A percentile compares a stretch with the other conserved stretches of the same genome.
These are phyloP conservation scores for Xylaria sp. DNA, from an alignment of 2,329 filamentous ascomycete genomes.

Conservation along the genomic window DNA sequence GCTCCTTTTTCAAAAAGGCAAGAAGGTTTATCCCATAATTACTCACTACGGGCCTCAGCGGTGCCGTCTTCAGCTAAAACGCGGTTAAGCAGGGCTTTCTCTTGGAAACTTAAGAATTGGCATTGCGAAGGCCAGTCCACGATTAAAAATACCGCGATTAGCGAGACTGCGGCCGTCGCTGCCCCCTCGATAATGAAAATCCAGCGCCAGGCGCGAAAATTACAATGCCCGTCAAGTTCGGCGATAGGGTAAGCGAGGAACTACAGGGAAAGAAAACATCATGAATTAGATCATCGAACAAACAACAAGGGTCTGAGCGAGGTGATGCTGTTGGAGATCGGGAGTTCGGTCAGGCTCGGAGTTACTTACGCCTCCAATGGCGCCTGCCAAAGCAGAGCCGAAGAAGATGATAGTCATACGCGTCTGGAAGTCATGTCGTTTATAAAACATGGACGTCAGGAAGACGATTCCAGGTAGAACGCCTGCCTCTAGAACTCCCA, in stretches of 20 bases:
- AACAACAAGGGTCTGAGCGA: background rate
- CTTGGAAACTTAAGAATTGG: slow-evolving; percentile 56
- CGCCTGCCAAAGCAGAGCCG: slow-evolving; percentile 56
- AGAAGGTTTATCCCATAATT: too few relatives aligned
- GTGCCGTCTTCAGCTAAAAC: slow-evolving; percentile 49
- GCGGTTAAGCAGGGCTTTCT: slow-evolving; percentile 51
- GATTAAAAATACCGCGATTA: slow-evolving; percentile 55
- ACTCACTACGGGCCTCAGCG: slow-evolving; percentile 38
- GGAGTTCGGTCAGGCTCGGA: background rate
- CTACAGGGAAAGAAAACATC: slow-evolving; percentile 31
- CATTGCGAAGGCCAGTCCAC: slow-evolving; percentile 62
- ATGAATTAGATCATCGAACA: background rate
- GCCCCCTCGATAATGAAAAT: slow-evolving; percentile 56
- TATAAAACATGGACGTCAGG: slow-evolving; percentile 61
- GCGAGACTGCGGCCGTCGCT: slow-evolving; percentile 49
- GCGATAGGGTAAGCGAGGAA: slow-evolving; percentile 61
- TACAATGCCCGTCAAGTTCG: slow-evolving; percentile 55
- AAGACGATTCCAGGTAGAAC: slow-evolving; percentile 59
- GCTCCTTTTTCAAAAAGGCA: too few relatives aligned
- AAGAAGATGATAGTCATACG: slow-evolving; percentile 56
- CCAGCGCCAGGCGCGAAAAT: slow-evolving; percentile 61
- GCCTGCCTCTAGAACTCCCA: slow-evolving; percentile 59
- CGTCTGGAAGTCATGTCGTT: slow-evolving; percentile 59
- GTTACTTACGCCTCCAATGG: slow-evolving; percentile 53
- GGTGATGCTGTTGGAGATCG: background rate